Evolutionary conservation across 129 eudicot species (phyloP), one percentile per base, ranked within the genome.

Genomic region (Flaveria brownii): DNA sequence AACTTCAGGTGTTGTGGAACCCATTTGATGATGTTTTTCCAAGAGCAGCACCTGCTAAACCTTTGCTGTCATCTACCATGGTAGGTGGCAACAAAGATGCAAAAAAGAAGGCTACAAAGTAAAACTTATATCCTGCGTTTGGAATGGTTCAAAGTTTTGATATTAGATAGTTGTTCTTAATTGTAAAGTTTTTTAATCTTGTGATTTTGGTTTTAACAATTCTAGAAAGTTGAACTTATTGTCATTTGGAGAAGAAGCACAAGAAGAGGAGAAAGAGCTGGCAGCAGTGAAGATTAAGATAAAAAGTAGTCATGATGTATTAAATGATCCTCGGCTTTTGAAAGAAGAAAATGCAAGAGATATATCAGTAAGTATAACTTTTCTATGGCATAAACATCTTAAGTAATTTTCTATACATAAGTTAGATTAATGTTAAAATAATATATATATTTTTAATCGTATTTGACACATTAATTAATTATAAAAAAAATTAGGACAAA

Each of bases 161-260:
- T 67, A 36, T 60, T 56, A 68, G 61, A 30, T 68, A 30, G 52
- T 49, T 1, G 33, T 9, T 71, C 54, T 65, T 67, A n/a, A 54
- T 18, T 65, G 15, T 70, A 56, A 12, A 16, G 75, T 63, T 20
- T 64, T 9, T 56, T 52, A 52, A 28, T 56, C 14, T 57, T 13
- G 47, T 78, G 33, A 55, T 73, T 51, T 66, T 25, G 60, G 5
- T 49, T 30, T 61, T 26, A 2, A 71, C 12, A 25, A 39, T 4
- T 62, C 11, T 82, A 93, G 98, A 83, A 93, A 93, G 83, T 81
- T 93, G 84, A 93, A 87, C 79, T 82, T 93, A 82, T 90, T 93
- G 77, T 93, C 98, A 50, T 93, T 93, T 80, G 97, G 98, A 70
- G 98, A 93, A 81, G 98, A 93, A 88, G 98, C 98, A 9, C 84